phyloP scores from a whole-genome alignment of 1,284 basidiomycete species.

The Naganishia albida region DNA sequence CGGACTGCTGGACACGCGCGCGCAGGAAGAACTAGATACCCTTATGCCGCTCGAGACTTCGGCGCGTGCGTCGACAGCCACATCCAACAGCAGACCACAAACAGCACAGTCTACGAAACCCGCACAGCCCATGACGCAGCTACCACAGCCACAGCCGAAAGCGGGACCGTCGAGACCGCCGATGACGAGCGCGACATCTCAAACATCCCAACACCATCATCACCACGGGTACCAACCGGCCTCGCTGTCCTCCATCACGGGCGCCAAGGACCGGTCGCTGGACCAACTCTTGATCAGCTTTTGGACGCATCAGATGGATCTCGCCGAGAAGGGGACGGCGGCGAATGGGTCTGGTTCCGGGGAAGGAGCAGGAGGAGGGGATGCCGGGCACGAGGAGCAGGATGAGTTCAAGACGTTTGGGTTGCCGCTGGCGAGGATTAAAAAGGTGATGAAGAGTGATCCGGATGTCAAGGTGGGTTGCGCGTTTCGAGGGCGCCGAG shows the following conservation, averaged over 20 bases:
- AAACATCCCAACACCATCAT: slow-evolving; percentile 14
- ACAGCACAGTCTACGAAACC: no score
- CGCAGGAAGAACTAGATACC: slow-evolving; percentile 3
- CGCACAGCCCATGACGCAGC: not conserved
- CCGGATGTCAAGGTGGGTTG: slow-evolving; percentile 82
- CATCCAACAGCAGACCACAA: not conserved
- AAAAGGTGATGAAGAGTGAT: slow-evolving; percentile 98
- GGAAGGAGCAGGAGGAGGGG: slow-evolving; percentile 42
- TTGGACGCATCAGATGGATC: slow-evolving; percentile 53
- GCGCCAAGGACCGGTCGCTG: slow-evolving; percentile 34
- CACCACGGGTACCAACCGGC: slow-evolving; percentile 23
- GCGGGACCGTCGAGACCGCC: not conserved
- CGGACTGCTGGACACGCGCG: slow-evolving; percentile 5
- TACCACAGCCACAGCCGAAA: not conserved
- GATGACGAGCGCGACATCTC: not conserved
- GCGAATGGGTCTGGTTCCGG: slow-evolving; percentile 43
- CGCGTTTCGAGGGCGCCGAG: no score
- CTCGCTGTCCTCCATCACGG: slow-evolving; percentile 18
- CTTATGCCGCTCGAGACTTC: slow-evolving; percentile 6
- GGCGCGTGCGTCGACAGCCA: not conserved
- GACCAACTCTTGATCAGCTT: slow-evolving; percentile 51
- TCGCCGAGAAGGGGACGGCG: slow-evolving; percentile 41
- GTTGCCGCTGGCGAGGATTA: slow-evolving; percentile 73
- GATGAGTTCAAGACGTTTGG: slow-evolving; percentile 46
- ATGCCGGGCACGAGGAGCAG: slow-evolving; percentile 11